A percentile compares a stretch with the other conserved stretches of the same genome.
These are phyloP conservation scores for Chalara sp. DNA, from an alignment of 2,329 filamentous ascomycete species.

Conservation along the genomic window DNA sequence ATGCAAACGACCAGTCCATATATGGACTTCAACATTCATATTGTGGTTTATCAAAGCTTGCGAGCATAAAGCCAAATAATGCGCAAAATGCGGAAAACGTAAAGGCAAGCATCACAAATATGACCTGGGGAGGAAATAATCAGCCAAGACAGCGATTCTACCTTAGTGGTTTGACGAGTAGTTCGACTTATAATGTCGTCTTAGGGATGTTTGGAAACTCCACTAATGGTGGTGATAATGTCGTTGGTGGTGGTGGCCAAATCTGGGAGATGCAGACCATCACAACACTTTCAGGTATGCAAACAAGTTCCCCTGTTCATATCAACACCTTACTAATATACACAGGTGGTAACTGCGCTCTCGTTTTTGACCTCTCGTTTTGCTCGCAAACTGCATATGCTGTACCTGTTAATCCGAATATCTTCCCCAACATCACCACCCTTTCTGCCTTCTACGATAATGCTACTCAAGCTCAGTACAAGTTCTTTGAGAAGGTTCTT, in stretches of 20 bases:
- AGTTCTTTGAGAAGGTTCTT: slow-evolving; percentile 74
- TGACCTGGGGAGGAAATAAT: slow-evolving; percentile 46
- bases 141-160: slow-evolving; percentile 86
- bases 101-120: slow-evolving; percentile 58
- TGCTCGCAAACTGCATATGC: slow-evolving; percentile 86
- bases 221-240: slow-evolving; percentile 44
- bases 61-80: slow-evolving; percentile 53
- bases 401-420: slow-evolving; percentile 71
- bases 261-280: slow-evolving; percentile 71
- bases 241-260: slow-evolving; percentile 64
- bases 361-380: slow-evolving; percentile 82
- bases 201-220: slow-evolving; percentile 56
- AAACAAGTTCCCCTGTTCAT: background rate
- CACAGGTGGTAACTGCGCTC: slow-evolving; percentile 70
- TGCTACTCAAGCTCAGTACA: slow-evolving; percentile 62
- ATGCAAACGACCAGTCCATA: slow-evolving; percentile 50
- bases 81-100: slow-evolving; percentile 39
- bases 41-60: slow-evolving; percentile 67
- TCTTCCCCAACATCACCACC: slow-evolving; percentile 49
- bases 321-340: background rate
- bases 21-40: slow-evolving; percentile 71
- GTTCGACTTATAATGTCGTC: slow-evolving; percentile 65
- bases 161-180: slow-evolving; percentile 65
- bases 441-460: slow-evolving; percentile 73
- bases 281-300: slow-evolving; percentile 67